Percentiles rank a stretch among this genome's conserved stretches.
phyloP scores from a whole-genome alignment of 2,329 filamentous ascomycete genomes.

The Fusarium poae region DNA sequence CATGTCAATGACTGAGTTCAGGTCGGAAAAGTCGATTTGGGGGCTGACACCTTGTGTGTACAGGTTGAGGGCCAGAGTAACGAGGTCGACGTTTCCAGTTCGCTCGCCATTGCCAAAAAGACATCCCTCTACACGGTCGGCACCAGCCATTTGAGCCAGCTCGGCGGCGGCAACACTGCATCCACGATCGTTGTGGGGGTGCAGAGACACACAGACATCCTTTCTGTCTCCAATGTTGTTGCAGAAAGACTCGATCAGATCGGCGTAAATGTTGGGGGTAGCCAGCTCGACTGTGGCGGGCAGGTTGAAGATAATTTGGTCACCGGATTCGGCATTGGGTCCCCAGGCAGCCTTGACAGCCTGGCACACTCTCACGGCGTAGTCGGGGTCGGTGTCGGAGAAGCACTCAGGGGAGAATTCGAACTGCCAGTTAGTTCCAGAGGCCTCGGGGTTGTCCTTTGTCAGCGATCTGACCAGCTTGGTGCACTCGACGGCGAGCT shows the following conservation, averaged over 20 bases:
- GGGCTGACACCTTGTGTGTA: conserved; percentile 89
- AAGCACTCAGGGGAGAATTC: conserved; percentile 91
- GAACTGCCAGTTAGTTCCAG: conserved; percentile 77
- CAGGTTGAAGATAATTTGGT: conserved; percentile 93
- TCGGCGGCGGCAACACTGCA: conserved; percentile 92
- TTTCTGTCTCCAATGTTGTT: conserved; percentile 85
- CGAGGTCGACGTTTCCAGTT: conserved; percentile 94
- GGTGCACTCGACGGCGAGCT: conserved; percentile 86
- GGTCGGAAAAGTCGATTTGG: conserved; percentile 91
- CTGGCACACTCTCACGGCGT: conserved; percentile 84
- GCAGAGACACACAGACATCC: conserved; percentile 87
- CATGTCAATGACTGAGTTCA: conserved; percentile 85
- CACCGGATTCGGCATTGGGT: conserved; percentile 74
- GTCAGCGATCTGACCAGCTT: conserved; percentile 90
- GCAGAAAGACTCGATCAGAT: conserved; percentile 97
- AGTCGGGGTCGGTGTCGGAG: conserved; percentile 89
- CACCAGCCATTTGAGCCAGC: conserved; percentile 95
- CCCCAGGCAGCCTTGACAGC: conserved; percentile 96
- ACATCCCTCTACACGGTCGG: conserved; percentile 92
- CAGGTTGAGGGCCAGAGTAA: conserved; percentile 91
- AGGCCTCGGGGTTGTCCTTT: conserved; percentile 75
- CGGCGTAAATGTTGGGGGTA: conserved; percentile 95
- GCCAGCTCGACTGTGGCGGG: conserved; percentile 96
- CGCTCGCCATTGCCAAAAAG: conserved; percentile 93
- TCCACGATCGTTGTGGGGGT: conserved; percentile 95